phyloP scores from a whole-genome alignment of 495 filamentous ascomycete genomes.

The Aspergillus bertholletiae region DNA sequence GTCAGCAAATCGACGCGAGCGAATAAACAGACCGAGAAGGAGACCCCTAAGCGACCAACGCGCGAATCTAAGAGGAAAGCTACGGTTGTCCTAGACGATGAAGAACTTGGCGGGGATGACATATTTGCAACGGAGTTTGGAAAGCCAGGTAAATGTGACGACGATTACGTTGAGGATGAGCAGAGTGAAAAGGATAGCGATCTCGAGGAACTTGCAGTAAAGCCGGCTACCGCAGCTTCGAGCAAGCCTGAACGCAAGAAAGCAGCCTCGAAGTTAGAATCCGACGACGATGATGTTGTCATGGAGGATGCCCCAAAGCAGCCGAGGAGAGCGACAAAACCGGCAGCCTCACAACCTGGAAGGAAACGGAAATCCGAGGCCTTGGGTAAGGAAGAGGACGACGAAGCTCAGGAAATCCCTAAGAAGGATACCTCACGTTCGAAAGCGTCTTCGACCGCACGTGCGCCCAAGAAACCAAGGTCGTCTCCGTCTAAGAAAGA shows the following conservation, averaged over 20 bases:
- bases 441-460: conserved; percentile 25
- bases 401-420: conserved; percentile 19
- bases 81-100: conserved; percentile 47
- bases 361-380: conserved; percentile 60
- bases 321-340: conserved; percentile 32
- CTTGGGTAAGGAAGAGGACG: conserved; percentile 38
- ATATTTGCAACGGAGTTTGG: conserved; percentile 64
- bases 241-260: conserved; percentile 35
- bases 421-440: conserved; percentile 34
- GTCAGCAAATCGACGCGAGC: conserved; percentile 18
- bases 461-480: conserved; percentile 57
- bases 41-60: conserved; percentile 25
- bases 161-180: conserved; percentile 65
- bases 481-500: conserved; percentile 62
- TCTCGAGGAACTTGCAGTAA: conserved; percentile 35
- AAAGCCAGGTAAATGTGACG: conserved; percentile 59
- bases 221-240: conserved; percentile 27
- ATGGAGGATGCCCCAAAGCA: conserved; percentile 44
- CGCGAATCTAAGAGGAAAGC: conserved; percentile 30
- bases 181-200: conserved; percentile 51
- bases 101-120: conserved; percentile 68
- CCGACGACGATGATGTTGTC: conserved; percentile 45
- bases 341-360: conserved; percentile 25
- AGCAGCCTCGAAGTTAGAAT: conserved; percentile 39
- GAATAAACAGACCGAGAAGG: conserved; percentile 21